A percentile compares a stretch with the other conserved stretches of the same genome.
Conservation (phyloP, 140 eudicot genomes). For the Bidens hawaiensis region DNA sequence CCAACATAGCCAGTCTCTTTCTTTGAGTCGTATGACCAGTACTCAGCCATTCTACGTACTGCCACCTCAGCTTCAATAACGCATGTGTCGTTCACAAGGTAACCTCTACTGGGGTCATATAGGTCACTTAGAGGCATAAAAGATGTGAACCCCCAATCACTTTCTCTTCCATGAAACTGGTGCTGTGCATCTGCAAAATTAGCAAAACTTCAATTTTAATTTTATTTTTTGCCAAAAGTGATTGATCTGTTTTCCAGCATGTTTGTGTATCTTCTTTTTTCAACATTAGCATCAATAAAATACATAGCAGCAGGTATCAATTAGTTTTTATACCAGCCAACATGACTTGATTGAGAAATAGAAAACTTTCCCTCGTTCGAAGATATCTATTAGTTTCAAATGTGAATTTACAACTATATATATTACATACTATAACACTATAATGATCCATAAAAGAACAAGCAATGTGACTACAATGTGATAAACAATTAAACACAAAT, state of each 20-base stretch:
- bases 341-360: not conserved
- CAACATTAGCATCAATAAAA: too few species aligned
- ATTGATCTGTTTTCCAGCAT: too few species aligned
- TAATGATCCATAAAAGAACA: not conserved
- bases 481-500: not conserved
- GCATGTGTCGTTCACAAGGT: slow-evolving; percentile 10
- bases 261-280: too few species aligned
- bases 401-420: too few species aligned
- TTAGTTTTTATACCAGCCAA: not conserved
- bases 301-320: not conserved
- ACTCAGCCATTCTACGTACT: slow-evolving; percentile 8
- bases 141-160: slow-evolving; percentile 13
- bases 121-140: slow-evolving; percentile 10
- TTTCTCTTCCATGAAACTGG: slow-evolving; percentile 13
- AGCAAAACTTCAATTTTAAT: not conserved
- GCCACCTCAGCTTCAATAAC: not conserved
- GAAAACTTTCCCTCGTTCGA: not conserved
- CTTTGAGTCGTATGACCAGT: slow-evolving; percentile 10
- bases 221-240: too few species aligned
- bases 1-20: slow-evolving; percentile 13
- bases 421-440: not conserved
- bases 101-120: slow-evolving; percentile 5
- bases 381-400: too few species aligned
- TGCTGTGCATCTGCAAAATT: slow-evolving; percentile 6
- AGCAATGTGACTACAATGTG: not conserved